Percentiles rank a stretch among this genome's conserved stretches.
Evolutionary conservation across 2,329 filamentous ascomycete species (phyloP).

Genomic region (Colletotrichum karsti): DNA sequence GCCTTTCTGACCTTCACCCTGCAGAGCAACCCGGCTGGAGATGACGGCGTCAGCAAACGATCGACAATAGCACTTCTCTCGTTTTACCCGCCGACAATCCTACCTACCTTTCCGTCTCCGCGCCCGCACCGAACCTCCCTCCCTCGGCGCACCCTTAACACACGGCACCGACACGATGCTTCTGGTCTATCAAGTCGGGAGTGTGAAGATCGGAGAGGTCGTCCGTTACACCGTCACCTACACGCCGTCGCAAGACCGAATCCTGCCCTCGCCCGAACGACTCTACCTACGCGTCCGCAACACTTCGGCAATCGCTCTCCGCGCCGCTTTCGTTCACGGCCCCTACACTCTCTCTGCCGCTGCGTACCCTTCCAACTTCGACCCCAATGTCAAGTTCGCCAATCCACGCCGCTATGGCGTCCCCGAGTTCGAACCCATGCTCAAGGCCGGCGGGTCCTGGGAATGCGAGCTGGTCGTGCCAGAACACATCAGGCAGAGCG

Average conservation of each 20-base stretch:
- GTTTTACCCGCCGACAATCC: neutral
- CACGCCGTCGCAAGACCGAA: conserved; percentile 86
- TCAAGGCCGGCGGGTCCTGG: conserved; percentile 94
- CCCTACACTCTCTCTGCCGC: conserved; percentile 91
- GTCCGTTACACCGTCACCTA: conserved; percentile 94
- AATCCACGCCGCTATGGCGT: conserved; percentile 75
- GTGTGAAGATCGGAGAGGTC: conserved; percentile 93
- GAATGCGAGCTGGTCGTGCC: conserved; percentile 82
- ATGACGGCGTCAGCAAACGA: conserved; percentile 19
- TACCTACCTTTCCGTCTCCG: neutral
- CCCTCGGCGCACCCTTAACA: neutral
- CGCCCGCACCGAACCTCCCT: neutral
- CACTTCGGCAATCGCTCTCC: conserved; percentile 86
- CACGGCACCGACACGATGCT: conserved; percentile 69
- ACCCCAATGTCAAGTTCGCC: conserved; percentile 82
- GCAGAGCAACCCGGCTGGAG: conserved; percentile 1
- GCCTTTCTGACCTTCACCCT: neutral
- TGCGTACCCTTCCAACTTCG: conserved; percentile 84
- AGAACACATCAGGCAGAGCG: conserved; percentile 75
- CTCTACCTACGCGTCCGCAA: conserved; percentile 92
- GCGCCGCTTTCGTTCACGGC: conserved; percentile 95
- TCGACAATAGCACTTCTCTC: conserved; percentile 8
- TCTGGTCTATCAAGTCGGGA: conserved; percentile 88
- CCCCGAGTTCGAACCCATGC: conserved; percentile 93
- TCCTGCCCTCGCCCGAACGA: conserved; percentile 83